Percentiles rank a stretch among this genome's conserved stretches.
phyloP scores from a whole-genome alignment of 768 basidiomycete species.

The Dioszegia hungarica region DNA sequence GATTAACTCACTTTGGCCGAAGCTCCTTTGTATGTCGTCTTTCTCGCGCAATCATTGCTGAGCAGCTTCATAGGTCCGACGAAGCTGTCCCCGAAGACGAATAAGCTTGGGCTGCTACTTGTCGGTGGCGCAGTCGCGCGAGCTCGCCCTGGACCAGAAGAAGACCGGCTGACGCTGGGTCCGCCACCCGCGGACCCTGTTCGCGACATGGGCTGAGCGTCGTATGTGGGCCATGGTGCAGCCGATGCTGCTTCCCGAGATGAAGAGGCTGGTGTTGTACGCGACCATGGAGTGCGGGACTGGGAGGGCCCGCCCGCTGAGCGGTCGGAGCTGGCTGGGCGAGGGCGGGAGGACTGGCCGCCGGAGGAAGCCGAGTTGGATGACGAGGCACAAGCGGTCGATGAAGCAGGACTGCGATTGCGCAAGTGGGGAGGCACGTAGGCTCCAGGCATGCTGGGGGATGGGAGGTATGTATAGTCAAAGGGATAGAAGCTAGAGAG shows the following conservation, averaged over 20 bases:
- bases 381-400: constrained; percentile 3
- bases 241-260: neutral
- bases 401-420: constrained; percentile 11
- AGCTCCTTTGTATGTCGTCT: constrained; percentile 38
- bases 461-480: neutral
- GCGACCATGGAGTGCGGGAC: constrained; percentile 28
- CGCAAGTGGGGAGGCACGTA: constrained; percentile 37
- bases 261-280: constrained; percentile 2
- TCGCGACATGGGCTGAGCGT: neutral
- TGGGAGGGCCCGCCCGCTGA: neutral
- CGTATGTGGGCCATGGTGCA: constrained; percentile 4
- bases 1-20: constrained; percentile 35
- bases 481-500: neutral
- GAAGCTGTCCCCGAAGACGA: constrained; percentile 40
- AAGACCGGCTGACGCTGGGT: neutral
- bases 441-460: constrained; percentile 3
- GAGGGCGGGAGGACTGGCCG: constrained; percentile 2
- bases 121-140: neutral
- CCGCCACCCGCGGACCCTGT: constrained; percentile 1
- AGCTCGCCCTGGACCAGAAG: constrained; percentile 4
- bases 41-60: constrained; percentile 22
- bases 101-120: constrained; percentile 10
- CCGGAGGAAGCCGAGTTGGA: neutral
- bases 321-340: constrained; percentile 8
- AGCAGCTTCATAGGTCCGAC: constrained; percentile 39